Conservation (phyloP, 371 early-diverging fungal genomes). For the Sporodiniella umbellata region DNA sequence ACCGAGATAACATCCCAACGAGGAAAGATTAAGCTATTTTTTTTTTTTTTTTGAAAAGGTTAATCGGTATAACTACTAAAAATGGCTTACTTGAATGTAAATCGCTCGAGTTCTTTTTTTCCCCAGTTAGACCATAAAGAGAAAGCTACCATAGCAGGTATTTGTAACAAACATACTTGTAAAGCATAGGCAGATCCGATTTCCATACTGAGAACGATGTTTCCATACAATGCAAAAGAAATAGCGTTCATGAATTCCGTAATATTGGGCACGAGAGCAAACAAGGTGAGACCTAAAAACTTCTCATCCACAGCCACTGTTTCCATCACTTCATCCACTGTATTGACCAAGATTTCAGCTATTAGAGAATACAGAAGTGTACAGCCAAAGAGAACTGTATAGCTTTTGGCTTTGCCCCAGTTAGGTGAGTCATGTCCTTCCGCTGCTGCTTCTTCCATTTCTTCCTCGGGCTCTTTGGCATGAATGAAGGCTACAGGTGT, state of each 20-base stretch:
- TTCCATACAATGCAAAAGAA: conserved; percentile 89
- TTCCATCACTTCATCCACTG: conserved; percentile 71
- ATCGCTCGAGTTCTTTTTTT: conserved; percentile 30
- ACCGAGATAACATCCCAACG: conserved; percentile 89
- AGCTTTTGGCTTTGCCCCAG: conserved; percentile 83
- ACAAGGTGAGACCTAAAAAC: conserved; percentile 87
- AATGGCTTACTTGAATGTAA: conserved; percentile 41
- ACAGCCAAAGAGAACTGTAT: conserved; percentile 75
- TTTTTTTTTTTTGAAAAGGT: not conserved
- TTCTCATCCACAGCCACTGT: conserved; percentile 75
- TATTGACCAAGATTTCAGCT: conserved; percentile 80
- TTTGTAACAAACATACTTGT: conserved; percentile 92
- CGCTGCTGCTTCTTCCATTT: conserved; percentile 58
- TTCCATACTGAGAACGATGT: conserved; percentile 89
- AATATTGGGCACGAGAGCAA: conserved; percentile 93
- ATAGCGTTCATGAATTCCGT: conserved; percentile 97
- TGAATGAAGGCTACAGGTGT: conserved; percentile 34
- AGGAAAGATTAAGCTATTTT: conserved; percentile 86
- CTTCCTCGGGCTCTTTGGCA: conserved; percentile 54
- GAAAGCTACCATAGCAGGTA: conserved; percentile 90
- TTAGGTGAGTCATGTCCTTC: conserved; percentile 94
- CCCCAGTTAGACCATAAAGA: conserved; percentile 67
- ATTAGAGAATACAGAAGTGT: conserved; percentile 86
- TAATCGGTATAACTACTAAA: not conserved
- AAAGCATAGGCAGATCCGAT: conserved; percentile 95